Percentiles rank a stretch among this genome's conserved stretches.
These are phyloP conservation scores for Ophiosphaerella herpotricha DNA, from an alignment of 2,329 filamentous ascomycete genomes.

Conservation along the genomic window DNA sequence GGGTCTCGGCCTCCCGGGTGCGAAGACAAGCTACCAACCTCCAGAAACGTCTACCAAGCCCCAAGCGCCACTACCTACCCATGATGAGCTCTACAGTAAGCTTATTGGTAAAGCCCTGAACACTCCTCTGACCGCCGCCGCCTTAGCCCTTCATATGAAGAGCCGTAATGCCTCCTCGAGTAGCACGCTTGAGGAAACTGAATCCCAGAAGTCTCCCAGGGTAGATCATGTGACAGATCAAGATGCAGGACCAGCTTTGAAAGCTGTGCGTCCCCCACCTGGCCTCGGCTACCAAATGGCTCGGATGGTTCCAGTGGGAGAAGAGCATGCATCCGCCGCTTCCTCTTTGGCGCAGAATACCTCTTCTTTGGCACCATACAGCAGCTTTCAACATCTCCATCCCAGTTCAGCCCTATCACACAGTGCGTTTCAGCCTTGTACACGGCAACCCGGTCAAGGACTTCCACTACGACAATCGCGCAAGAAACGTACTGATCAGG, in stretches of 20 bases:
- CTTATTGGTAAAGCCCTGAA: constrained; percentile 25
- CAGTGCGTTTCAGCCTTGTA: not conserved
- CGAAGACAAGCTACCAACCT: constrained; percentile 1
- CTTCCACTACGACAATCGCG: constrained; percentile 14
- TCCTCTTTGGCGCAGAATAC: not conserved
- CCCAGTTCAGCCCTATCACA: constrained; percentile 1
- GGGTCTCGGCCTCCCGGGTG: constrained; percentile 16
- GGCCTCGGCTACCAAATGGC: constrained; percentile 10
- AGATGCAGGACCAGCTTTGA: constrained; percentile 2
- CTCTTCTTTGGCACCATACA: not conserved
- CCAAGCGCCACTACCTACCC: constrained; percentile 1
- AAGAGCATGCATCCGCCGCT: not conserved
- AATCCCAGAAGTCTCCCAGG: not conserved
- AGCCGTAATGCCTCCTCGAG: constrained; percentile 1
- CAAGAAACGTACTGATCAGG: constrained; percentile 33
- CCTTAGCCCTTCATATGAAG: constrained; percentile 19
- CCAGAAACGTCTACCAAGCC: constrained; percentile 4
- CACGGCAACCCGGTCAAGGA: constrained; percentile 1
- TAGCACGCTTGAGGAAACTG: not conserved
- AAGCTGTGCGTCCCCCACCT: constrained; percentile 12
- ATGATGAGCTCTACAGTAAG: constrained; percentile 18
- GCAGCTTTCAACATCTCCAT: not conserved
- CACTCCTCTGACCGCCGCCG: constrained; percentile 26
- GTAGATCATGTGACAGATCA: not conserved
- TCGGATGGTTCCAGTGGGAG: constrained; percentile 8